These are phyloP conservation scores for Apiospora kogelbergensis DNA, from an alignment of 2,329 filamentous ascomycete genomes.

Conservation along the genomic window DNA sequence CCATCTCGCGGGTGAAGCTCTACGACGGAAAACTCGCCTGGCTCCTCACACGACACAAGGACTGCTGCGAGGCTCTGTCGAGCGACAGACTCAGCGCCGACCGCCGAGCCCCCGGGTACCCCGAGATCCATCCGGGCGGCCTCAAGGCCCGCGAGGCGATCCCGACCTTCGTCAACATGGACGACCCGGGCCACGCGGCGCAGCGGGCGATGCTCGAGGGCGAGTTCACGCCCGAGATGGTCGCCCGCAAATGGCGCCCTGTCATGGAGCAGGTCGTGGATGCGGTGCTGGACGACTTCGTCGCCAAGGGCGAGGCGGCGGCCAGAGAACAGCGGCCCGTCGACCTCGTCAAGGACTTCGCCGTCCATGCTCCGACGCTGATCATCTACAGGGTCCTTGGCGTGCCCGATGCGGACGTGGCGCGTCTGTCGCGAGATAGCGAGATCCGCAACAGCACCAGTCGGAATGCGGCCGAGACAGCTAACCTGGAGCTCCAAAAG, in stretches of 20 bases:
- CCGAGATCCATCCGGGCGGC: constrained; percentile 10
- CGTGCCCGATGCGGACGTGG: constrained; percentile 11
- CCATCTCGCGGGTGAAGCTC: constrained; percentile 15
- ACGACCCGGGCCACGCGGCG: constrained; percentile 11
- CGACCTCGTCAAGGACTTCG: constrained; percentile 14
- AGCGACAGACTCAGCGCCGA: constrained; percentile 10
- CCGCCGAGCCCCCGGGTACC: constrained; percentile 14
- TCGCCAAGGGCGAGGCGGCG: neutral
- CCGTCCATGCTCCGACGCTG: constrained; percentile 13
- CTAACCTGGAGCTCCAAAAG: neutral
- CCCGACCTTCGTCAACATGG: constrained; percentile 12
- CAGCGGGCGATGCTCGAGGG: constrained; percentile 13
- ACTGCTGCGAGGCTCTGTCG: constrained; percentile 9
- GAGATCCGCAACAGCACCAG: constrained; percentile 3
- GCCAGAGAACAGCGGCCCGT: constrained; percentile 8
- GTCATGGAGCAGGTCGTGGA: constrained; percentile 15
- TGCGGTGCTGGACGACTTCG: constrained; percentile 11
- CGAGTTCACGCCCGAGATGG: constrained; percentile 12
- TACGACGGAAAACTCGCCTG: constrained; percentile 9
- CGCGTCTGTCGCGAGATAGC: constrained; percentile 6
- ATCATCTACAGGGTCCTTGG: constrained; percentile 15
- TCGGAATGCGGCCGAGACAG: neutral
- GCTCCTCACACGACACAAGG: constrained; percentile 14
- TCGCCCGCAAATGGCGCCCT: constrained; percentile 4
- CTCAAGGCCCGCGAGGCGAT: constrained; percentile 4